Base-by-base conservation (phyloP, 495 filamentous ascomycete species). In the Podospora anserina region DNA sequence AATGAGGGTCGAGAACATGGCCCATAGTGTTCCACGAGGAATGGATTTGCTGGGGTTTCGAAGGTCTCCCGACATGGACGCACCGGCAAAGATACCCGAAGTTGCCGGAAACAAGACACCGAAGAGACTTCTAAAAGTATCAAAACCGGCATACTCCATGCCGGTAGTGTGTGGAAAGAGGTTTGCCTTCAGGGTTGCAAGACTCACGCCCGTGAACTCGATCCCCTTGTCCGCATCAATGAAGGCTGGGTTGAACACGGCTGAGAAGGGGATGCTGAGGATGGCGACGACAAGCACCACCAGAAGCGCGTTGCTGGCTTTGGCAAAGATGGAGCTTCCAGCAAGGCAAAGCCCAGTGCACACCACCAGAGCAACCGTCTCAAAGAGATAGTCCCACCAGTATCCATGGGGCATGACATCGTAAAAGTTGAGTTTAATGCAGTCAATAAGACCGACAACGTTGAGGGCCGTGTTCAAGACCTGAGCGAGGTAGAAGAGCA, bases 391-490 rank as follows among this genome's bases (percentile, higher is more conserved):
- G 68, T 88, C 83, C 84, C 87, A 89, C 91, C 91, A 94, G 75
- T 84, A 81, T 4, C 88, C 88, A 72, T 93, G 87, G 0, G 87
- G 84, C 61, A 96, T 83, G 65, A 87, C 82, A 58, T 89, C 81
- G 0, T 92, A 92, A 72, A 94, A 88, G 69, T 95, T 94, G 66
- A 93, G 83, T 64, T 85, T 88, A 56, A 96, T 79, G 71, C 92
- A 95, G 75, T 95, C 91, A 68, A 96, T 86, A 66, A 96, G 83
- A 78, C 92, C 92, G 32, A 95, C 91, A 15, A 93, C 89, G 73
- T 96, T 96, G 85, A 96, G 89, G 18, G 90, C 91, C 2, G 92
- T 94, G 76, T 95, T 96, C 75, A 96, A 86, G 1, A 91, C 90
- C 69, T 90, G 89, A 18, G 92, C 92, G 18, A 96, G 80, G 74